These are phyloP conservation scores for Cladosporium sphaerospermum DNA, from an alignment of 2,329 filamentous ascomycete genomes.

Conservation along the genomic window DNA sequence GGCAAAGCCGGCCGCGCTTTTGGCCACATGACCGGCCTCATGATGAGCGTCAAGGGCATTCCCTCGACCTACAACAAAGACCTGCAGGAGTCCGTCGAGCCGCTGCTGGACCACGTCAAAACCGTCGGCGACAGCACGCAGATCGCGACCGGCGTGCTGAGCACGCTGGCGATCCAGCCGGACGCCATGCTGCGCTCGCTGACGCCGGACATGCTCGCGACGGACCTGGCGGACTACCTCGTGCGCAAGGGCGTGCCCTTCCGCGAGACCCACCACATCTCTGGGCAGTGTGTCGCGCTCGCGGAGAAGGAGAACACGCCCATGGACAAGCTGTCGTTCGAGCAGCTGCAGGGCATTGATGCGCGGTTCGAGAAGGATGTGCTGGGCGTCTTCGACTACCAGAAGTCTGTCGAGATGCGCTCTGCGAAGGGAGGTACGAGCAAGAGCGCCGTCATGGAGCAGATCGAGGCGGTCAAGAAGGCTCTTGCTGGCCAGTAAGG, in stretches of 20 bases:
- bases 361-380: conserved; percentile 66
- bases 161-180: conserved; percentile 62
- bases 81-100: conserved; percentile 79
- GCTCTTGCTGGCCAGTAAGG: conserved; percentile 25
- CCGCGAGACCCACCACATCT: conserved; percentile 74
- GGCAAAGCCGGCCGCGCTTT: conserved; percentile 72
- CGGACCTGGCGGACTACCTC: conserved; percentile 60
- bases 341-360: conserved; percentile 64
- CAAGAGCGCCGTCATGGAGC: conserved; percentile 58
- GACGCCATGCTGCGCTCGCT: conserved; percentile 74
- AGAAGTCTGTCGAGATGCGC: conserved; percentile 74
- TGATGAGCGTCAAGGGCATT: conserved; percentile 69
- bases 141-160: conserved; percentile 75
- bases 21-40: conserved; percentile 74
- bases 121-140: conserved; percentile 73
- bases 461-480: conserved; percentile 51
- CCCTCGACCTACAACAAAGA: conserved; percentile 88
- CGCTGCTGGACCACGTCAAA: conserved; percentile 78
- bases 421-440: conserved; percentile 73
- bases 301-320: conserved; percentile 59
- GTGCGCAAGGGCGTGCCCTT: conserved; percentile 66
- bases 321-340: conserved; percentile 63
- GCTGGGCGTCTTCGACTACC: conserved; percentile 67
- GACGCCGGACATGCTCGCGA: conserved; percentile 76
- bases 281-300: conserved; percentile 64